These are phyloP conservation scores for Auxenochlorella protothecoides DNA, from an alignment of 139 green algal species.

Conservation along the genomic window DNA sequence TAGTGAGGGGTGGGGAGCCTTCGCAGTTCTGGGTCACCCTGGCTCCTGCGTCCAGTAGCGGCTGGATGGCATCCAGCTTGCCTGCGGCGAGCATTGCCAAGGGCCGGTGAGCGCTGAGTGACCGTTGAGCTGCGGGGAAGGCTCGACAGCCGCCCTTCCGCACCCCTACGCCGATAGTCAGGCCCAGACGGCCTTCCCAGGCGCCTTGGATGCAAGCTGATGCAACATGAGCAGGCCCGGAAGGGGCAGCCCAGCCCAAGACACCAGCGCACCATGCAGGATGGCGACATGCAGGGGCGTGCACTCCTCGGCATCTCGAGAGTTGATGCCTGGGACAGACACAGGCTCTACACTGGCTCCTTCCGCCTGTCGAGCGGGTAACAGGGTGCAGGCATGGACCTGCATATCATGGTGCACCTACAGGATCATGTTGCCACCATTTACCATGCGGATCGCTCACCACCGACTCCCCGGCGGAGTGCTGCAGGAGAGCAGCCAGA, in stretches of 20 bases:
- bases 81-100: slow-evolving; percentile 16
- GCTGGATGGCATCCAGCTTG: slow-evolving; percentile 29
- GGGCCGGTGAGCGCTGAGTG: neutral
- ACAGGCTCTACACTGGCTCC: neutral
- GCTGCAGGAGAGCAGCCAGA: slow-evolving; percentile 30
- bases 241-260: too few species aligned
- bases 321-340: slow-evolving; percentile 21
- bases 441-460: neutral
- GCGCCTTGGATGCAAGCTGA: too few species aligned
- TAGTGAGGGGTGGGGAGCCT: slow-evolving; percentile 49
- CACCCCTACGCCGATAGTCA: too few species aligned
- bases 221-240: too few species aligned
- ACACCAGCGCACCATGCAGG: slow-evolving; percentile 37
- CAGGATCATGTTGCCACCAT: neutral
- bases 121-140: neutral
- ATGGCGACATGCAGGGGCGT: slow-evolving; percentile 76
- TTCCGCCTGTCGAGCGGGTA: too few species aligned
- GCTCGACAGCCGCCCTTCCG: too few species aligned
- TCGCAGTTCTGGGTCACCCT: slow-evolving; percentile 35
- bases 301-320: slow-evolving; percentile 41
- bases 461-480: neutral
- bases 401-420: neutral
- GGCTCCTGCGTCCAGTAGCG: slow-evolving; percentile 44
- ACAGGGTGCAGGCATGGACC: neutral
- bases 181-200: too few species aligned